phyloP scores from a whole-genome alignment of 108 stramenopile species.

The Bacterosira constricta region DNA sequence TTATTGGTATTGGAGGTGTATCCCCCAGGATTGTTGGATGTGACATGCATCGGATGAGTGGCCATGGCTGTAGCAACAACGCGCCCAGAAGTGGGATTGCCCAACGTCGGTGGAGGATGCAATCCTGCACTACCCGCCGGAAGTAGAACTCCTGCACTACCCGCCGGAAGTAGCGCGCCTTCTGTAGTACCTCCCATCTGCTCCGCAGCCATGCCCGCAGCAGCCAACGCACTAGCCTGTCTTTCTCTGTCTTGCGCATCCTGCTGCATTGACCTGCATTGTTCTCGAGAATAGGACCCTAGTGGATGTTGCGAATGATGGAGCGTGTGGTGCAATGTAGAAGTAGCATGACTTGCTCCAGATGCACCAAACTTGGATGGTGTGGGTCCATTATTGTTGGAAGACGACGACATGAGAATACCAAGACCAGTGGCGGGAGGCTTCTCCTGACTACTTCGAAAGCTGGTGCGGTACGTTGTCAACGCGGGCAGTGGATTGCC shows the following conservation, averaged over 20 bases:
- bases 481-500: background rate
- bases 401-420: conserved; percentile 68
- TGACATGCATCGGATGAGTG: too few species aligned
- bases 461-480: conserved; percentile 39
- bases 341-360: conserved; percentile 9
- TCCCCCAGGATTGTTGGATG: too few species aligned
- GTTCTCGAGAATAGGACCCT: conserved; percentile 42
- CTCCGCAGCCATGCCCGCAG: conserved; percentile 83
- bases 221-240: conserved; percentile 85
- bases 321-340: too few species aligned
- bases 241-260: conserved; percentile 81
- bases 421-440: conserved; percentile 75
- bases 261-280: conserved; percentile 49
- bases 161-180: background rate
- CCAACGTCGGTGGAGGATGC: conserved; percentile 55
- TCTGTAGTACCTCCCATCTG: conserved; percentile 3
- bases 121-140: conserved; percentile 47
- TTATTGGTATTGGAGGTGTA: too few species aligned
- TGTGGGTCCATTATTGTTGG: too few species aligned
- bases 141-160: background rate
- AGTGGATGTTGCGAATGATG: conserved; percentile 32
- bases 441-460: conserved; percentile 23
- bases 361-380: too few species aligned
- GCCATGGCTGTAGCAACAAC: background rate
- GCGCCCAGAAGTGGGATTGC: conserved; percentile 18